Conservation (phyloP, 768 basidiomycete genomes). For the Coprinellus micaceus region DNA sequence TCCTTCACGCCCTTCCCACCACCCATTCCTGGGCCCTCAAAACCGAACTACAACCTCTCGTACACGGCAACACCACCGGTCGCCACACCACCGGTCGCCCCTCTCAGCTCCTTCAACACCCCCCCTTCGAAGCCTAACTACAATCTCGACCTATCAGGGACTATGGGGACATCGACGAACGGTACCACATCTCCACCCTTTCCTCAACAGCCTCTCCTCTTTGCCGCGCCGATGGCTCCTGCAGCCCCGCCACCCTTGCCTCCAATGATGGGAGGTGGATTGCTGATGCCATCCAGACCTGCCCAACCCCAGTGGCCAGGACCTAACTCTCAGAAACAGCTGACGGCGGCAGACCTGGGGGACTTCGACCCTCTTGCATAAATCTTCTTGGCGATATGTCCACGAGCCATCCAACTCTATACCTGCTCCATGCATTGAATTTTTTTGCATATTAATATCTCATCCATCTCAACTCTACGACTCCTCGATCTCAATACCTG, state of each 20-base stretch:
- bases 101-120: constrained; percentile 11
- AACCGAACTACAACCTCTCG: constrained; percentile 30
- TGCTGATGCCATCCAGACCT: constrained; percentile 65
- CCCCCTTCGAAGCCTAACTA: constrained; percentile 11
- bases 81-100: constrained; percentile 11
- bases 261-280: constrained; percentile 33
- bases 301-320: constrained; percentile 44
- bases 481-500: constrained; percentile 46
- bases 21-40: constrained; percentile 14
- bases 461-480: neutral
- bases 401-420: neutral
- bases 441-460: too few relatives aligned
- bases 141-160: constrained; percentile 16
- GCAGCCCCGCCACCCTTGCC: constrained; percentile 19
- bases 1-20: constrained; percentile 15
- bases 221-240: constrained; percentile 20
- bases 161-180: constrained; percentile 12
- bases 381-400: neutral
- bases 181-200: neutral
- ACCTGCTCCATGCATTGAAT: too few relatives aligned
- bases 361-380: constrained; percentile 78
- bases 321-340: constrained; percentile 36
- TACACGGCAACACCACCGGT: constrained; percentile 14
- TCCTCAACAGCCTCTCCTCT: neutral
- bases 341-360: constrained; percentile 68